These are phyloP conservation scores for Hypoxylon rubiginosum DNA, from an alignment of 2,329 filamentous ascomycete genomes.

Conservation along the genomic window DNA sequence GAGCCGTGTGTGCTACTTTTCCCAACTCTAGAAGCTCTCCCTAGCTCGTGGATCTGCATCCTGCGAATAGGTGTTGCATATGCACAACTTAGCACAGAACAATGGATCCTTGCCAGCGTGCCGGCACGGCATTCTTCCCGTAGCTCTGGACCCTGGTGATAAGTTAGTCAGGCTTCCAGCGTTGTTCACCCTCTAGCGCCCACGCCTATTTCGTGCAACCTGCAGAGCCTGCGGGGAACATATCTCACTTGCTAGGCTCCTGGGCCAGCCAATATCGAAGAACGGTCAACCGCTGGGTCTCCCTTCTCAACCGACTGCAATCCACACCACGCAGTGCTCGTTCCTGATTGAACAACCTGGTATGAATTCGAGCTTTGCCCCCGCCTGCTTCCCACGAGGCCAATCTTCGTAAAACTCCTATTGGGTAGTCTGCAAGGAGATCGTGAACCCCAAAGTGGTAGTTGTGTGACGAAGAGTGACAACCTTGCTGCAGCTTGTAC, in stretches of 20 bases:
- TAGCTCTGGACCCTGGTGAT: slow-evolving; percentile 38
- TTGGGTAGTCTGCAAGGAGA: slow-evolving; percentile 38
- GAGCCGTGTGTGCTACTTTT: neutral
- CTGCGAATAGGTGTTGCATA: slow-evolving; percentile 34
- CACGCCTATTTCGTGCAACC: slow-evolving; percentile 50
- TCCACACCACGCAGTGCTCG: slow-evolving; percentile 44
- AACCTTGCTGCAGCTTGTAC: slow-evolving; percentile 45
- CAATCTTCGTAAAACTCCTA: slow-evolving; percentile 46
- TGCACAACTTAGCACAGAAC: slow-evolving; percentile 41
- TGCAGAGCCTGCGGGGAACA: slow-evolving; percentile 53
- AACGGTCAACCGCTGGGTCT: slow-evolving; percentile 56
- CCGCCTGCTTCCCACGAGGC: slow-evolving; percentile 44
- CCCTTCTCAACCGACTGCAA: slow-evolving; percentile 41
- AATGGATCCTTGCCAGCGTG: slow-evolving; percentile 38
- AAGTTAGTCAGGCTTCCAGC: slow-evolving; percentile 33
- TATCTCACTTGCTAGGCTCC: slow-evolving; percentile 52
- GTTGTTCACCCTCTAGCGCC: slow-evolving; percentile 44
- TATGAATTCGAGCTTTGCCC: slow-evolving; percentile 37
- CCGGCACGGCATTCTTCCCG: slow-evolving; percentile 47
- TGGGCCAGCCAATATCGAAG: slow-evolving; percentile 67
- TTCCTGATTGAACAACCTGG: slow-evolving; percentile 48
- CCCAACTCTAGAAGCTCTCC: slow-evolving; percentile 1
- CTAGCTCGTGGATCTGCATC: slow-evolving; percentile 33
- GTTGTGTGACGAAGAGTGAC: slow-evolving; percentile 47
- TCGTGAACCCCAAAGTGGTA: slow-evolving; percentile 37